Conservation (phyloP, 1,284 basidiomycete genomes). For the Boletus smithii region DNA sequence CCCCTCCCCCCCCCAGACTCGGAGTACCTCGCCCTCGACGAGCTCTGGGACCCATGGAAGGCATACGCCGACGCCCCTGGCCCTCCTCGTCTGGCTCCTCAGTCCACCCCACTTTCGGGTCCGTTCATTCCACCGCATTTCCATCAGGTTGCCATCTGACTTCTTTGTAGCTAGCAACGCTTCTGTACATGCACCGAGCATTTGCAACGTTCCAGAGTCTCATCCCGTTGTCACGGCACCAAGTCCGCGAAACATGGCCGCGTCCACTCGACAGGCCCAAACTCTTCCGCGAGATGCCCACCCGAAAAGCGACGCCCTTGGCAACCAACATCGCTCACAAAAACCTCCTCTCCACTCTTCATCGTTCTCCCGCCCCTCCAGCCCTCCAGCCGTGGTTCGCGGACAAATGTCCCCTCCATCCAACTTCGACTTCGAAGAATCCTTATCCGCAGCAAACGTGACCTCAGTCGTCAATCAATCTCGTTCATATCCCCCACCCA, state of each 20-base stretch:
- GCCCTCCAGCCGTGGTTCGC: slow-evolving; percentile 26
- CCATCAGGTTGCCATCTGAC: too few relatives aligned
- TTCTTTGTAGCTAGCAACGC: slow-evolving; percentile 12
- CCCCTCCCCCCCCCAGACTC: too few relatives aligned
- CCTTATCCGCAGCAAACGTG: slow-evolving; percentile 29
- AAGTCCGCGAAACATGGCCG: slow-evolving; percentile 5
- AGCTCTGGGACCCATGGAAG: slow-evolving; percentile 29
- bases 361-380: slow-evolving; percentile 1
- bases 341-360: not conserved
- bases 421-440: slow-evolving; percentile 30
- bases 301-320: slow-evolving; percentile 18
- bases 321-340: slow-evolving; percentile 15
- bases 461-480: slow-evolving; percentile 33
- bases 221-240: slow-evolving; percentile 23
- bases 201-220: not conserved
- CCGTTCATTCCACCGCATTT: too few relatives aligned
- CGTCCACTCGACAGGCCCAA: slow-evolving; percentile 2
- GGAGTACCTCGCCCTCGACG: slow-evolving; percentile 4
- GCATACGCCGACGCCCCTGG: too few relatives aligned
- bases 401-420: slow-evolving; percentile 10
- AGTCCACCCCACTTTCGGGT: too few relatives aligned
- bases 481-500: slow-evolving; percentile 30
- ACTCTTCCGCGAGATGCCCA: not conserved
- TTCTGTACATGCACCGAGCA: slow-evolving; percentile 4
- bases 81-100: too few relatives aligned